phyloP scores from a whole-genome alignment of 2,329 filamentous ascomycete species.

The Aureobasidium subglaciale region DNA sequence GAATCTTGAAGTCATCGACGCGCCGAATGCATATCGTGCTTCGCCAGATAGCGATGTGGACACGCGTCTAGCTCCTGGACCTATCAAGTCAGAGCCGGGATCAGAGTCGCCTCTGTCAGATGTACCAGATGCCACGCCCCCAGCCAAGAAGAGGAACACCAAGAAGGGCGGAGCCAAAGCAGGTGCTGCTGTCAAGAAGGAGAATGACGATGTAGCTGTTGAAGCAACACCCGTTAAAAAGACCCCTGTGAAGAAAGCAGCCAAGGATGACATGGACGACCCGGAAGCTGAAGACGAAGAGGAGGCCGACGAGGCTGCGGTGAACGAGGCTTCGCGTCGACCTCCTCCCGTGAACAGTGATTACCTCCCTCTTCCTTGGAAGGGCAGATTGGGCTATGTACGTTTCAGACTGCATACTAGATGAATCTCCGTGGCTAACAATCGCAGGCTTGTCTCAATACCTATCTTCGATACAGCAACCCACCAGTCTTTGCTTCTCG shows the following conservation, averaged over 20 bases:
- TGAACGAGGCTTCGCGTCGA: conserved; percentile 52
- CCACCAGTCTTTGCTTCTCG: conserved; percentile 84
- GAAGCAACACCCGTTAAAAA: conserved; percentile 18
- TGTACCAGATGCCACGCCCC: conserved; percentile 26
- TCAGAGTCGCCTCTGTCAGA: conserved; percentile 31
- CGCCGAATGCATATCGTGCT: conserved; percentile 34
- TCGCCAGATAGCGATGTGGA: conserved; percentile 37
- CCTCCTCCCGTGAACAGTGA: conserved; percentile 75
- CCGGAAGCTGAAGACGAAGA: conserved; percentile 49
- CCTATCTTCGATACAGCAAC: conserved; percentile 74
- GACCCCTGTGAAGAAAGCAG: conserved; percentile 21
- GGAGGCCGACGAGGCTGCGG: conserved; percentile 49
- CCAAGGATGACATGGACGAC: conserved; percentile 31
- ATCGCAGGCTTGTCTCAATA: conserved; percentile 77
- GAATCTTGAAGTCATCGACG: conserved; percentile 37
- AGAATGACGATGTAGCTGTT: conserved; percentile 17
- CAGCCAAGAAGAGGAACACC: conserved; percentile 22
- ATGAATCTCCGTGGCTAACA: no score
- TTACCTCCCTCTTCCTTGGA: conserved; percentile 82
- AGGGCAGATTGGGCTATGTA: conserved; percentile 81
- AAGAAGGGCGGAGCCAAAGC: conserved; percentile 16
- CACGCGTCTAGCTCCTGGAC: conserved; percentile 24
- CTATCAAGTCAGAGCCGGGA: conserved; percentile 21
- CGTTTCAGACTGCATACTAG: conserved; percentile 28
- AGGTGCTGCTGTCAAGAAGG: conserved; percentile 16